Evolutionary conservation across 2,329 filamentous ascomycete genomes (phyloP).

Genomic region (Neonectria hederae): DNA sequence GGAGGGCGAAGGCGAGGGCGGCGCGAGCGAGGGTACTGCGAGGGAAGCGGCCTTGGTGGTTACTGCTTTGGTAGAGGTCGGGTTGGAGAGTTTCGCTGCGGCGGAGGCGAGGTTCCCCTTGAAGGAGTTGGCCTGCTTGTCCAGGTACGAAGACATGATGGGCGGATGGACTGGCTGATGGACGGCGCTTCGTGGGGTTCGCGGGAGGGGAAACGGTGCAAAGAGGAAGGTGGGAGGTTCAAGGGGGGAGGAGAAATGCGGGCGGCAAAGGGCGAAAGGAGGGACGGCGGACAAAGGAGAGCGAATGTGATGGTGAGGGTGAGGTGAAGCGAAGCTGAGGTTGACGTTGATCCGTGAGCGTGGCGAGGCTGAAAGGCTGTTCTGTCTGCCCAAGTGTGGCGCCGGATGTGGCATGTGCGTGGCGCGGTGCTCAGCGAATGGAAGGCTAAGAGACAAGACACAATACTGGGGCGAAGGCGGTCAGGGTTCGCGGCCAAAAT

Average conservation of each 20-base stretch:
- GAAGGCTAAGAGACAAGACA: too few relatives aligned
- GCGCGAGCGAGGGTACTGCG: slow-evolving; percentile 54
- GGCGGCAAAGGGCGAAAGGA: slow-evolving; percentile 12
- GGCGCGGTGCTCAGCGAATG: background rate
- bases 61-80: slow-evolving; percentile 48
- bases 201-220: background rate
- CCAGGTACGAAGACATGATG: slow-evolving; percentile 69
- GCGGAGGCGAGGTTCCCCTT: slow-evolving; percentile 69
- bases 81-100: slow-evolving; percentile 70
- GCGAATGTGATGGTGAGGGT: slow-evolving; percentile 3
- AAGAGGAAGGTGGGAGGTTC: background rate
- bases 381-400: slow-evolving; percentile 27
- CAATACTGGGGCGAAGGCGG: background rate
- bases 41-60: slow-evolving; percentile 47
- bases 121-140: slow-evolving; percentile 72
- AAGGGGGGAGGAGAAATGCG: slow-evolving; percentile 3
- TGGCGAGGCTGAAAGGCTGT: slow-evolving; percentile 34
- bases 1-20: slow-evolving; percentile 71
- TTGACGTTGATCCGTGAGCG: slow-evolving; percentile 39
- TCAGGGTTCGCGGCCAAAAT: background rate
- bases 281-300: slow-evolving; percentile 27
- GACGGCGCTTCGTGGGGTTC: slow-evolving; percentile 7
- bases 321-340: slow-evolving; percentile 24
- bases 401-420: slow-evolving; percentile 9
- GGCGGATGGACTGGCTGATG: slow-evolving; percentile 29